Conservation (phyloP, 208 protist genomes). For the Crithidia mellificae region DNA sequence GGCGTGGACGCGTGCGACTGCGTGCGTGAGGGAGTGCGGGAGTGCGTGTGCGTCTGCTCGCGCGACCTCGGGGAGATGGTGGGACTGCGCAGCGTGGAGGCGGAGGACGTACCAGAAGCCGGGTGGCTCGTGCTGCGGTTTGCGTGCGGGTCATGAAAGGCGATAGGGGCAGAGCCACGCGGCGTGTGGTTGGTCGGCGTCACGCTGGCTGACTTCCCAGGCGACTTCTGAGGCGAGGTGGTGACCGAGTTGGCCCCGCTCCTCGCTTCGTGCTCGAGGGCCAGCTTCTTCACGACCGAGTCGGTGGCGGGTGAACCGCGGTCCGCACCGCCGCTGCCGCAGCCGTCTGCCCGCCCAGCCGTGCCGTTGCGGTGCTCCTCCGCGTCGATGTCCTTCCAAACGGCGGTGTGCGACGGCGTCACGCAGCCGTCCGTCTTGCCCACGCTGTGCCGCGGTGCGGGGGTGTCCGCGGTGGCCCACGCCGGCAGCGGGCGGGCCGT, state of each 20-base stretch:
- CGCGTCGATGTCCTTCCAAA: conserved; percentile 12
- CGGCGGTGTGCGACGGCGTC: neutral
- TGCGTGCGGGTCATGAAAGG: neutral
- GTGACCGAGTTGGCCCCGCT: neutral
- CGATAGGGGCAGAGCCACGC: conserved; percentile 1
- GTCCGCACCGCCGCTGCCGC: too few species aligned
- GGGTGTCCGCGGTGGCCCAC: conserved; percentile 8
- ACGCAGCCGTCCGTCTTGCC: neutral
- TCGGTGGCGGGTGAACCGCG: neutral
- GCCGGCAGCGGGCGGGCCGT: neutral
- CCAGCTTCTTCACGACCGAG: conserved; percentile 11
- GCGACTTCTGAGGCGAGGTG: neutral
- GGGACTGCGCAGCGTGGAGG: conserved; percentile 8
- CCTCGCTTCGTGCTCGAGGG: conserved; percentile 9
- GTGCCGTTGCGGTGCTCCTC: neutral
- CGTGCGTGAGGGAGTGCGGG: neutral
- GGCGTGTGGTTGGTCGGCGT: neutral
- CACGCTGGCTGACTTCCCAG: neutral
- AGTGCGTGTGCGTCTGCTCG: conserved; percentile 12
- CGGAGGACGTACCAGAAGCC: neutral
- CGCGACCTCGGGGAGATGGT: conserved; percentile 5
- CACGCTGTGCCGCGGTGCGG: neutral
- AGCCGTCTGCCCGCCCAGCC: too few species aligned
- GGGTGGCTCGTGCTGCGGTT: neutral
- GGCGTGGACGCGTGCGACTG: conserved; percentile 1